Base-by-base conservation (phyloP, 139 green algal genomes). In the Haematococcus sp. region DNA sequence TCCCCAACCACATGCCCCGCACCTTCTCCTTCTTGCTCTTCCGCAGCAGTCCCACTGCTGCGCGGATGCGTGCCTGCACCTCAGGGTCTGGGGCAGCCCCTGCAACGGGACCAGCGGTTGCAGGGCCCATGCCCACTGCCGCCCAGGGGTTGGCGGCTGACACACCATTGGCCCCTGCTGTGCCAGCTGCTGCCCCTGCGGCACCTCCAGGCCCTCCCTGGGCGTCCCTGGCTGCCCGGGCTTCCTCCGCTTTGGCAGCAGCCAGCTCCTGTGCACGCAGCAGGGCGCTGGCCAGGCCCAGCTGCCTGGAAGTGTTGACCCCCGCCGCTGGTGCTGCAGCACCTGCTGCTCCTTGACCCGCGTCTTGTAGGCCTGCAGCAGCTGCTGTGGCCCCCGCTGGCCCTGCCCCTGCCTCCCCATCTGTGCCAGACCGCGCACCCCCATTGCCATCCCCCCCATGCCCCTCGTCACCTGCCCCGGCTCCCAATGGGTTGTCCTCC, bases 221-320 rank as follows among this genome's bases (percentile, higher is more conserved):
- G 32, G 20, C 32, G 32, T 32, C 25, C n/a, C 5, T 49, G 56
- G 59, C 61, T 58, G 55, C 60, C 7, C 35, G 65, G 0, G 60
- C 70, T 44, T 80, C 70, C 61, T 52, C 30, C 2, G 73, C 77
- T 28, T 59, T 71, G 19, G 19, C 35, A 9, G 55, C 63, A 19
- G 79, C 70, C 7, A 84, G 23, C 69, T 79, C 55, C 51, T 84
- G 60, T 17, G 74, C 83, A 52, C 75, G 66, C 56, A 84, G 49
- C 44, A 88, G 77, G 23, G 83, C 83, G 22, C 76, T 74, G 17
- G 83, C 83, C 28, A 88, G 63, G 9, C 56, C 56, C 20, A 44
- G 3, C 40, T 70, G 46, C 71, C 46, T 35, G 28, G 25, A 43
- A 16, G 35, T 63, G 20, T 22, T 35, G 30, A 34, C 33, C 56